These are phyloP conservation scores for Aspergillus taichungensis DNA, from an alignment of 495 filamentous ascomycete species.

Conservation along the genomic window DNA sequence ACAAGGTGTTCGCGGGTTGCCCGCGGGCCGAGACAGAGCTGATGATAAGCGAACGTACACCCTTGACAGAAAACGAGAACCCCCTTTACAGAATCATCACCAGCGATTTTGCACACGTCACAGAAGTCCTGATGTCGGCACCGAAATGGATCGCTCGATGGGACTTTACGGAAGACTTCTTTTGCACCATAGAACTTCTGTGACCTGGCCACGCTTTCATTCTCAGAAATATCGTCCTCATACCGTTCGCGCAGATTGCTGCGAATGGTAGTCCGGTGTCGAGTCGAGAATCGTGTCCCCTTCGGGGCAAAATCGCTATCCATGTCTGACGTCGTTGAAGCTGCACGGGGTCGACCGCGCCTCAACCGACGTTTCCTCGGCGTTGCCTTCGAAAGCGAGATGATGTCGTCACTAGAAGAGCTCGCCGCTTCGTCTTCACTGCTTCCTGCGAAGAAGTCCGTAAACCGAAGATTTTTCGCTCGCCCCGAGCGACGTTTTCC, in stretches of 20 bases:
- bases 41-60: conserved; percentile 76
- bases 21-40: conserved; percentile 68
- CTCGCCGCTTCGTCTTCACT: conserved; percentile 10
- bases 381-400: conserved; percentile 3
- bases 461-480: conserved; percentile 10
- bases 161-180: conserved; percentile 55
- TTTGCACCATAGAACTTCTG: conserved; percentile 47
- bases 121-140: conserved; percentile 60
- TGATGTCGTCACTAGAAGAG: conserved; percentile 19
- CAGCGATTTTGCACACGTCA: conserved; percentile 55
- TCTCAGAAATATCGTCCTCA: conserved; percentile 60
- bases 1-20: conserved; percentile 74
- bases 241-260: conserved; percentile 57
- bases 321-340: conserved; percentile 2
- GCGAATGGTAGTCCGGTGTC: conserved; percentile 19
- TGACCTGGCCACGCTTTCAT: conserved; percentile 36
- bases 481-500: conserved; percentile 1
- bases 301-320: conserved; percentile 8
- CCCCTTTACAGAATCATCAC: conserved; percentile 46
- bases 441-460: conserved; percentile 10
- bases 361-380: conserved; percentile 35
- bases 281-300: conserved; percentile 21
- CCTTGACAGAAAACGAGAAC: conserved; percentile 81
- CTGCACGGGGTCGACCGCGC: not conserved
- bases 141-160: conserved; percentile 52